Percentiles rank a stretch among this genome's conserved stretches.
Evolutionary conservation across 225 moss, liverwort and hornwort species (phyloP).

Genomic region (Sphagnum contortum): DNA sequence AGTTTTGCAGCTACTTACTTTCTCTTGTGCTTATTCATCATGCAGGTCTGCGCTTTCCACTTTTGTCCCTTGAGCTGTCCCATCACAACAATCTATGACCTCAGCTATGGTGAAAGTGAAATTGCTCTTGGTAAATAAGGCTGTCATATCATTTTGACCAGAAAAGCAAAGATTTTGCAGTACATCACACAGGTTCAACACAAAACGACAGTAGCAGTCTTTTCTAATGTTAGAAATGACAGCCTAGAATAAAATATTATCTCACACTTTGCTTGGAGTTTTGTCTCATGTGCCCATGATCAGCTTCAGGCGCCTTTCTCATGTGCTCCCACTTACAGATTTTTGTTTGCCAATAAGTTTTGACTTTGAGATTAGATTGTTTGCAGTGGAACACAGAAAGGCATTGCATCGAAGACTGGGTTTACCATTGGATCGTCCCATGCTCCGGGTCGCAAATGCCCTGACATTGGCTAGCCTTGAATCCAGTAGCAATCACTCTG

Average conservation of each 20-base stretch:
- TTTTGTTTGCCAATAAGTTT: background rate
- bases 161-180: background rate
- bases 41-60: conserved; percentile 73
- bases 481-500: conserved; percentile 14
- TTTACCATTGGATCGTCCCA: conserved; percentile 66
- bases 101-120: conserved; percentile 86
- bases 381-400: conserved; percentile 65
- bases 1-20: too few relatives aligned
- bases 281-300: too few relatives aligned
- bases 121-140: conserved; percentile 43
- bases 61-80: conserved; percentile 78
- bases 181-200: background rate
- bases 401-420: conserved; percentile 60
- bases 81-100: conserved; percentile 70
- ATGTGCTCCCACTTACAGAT: background rate
- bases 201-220: too few relatives aligned
- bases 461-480: conserved; percentile 33
- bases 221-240: too few relatives aligned
- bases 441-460: conserved; percentile 77
- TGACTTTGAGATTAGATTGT: background rate
- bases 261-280: too few relatives aligned
- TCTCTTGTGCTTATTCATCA: too few relatives aligned
- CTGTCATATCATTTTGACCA: background rate
- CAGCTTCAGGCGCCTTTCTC: too few relatives aligned
- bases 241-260: too few relatives aligned